These are phyloP conservation scores for Retiboletus flavoniger DNA, from an alignment of 1,284 basidiomycete genomes.

Conservation along the genomic window DNA sequence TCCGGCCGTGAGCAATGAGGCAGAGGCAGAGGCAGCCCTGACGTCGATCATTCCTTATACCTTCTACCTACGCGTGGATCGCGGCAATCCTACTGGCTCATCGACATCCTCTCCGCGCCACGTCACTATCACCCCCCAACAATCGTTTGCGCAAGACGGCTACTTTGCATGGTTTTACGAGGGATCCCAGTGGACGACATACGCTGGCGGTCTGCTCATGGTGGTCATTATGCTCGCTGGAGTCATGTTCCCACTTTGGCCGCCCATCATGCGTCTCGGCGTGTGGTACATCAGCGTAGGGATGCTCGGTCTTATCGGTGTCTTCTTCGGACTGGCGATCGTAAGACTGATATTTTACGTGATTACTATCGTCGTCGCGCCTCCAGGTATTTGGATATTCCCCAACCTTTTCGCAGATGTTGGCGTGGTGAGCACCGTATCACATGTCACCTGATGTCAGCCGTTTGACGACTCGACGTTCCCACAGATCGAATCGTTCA, in stretches of 20 bases:
- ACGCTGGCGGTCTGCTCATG: conserved; percentile 91
- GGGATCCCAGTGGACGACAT: conserved; percentile 90
- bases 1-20: conserved; percentile 73
- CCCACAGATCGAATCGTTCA: conserved; percentile 90
- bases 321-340: conserved; percentile 92
- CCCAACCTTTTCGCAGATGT: conserved; percentile 98
- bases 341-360: conserved; percentile 93
- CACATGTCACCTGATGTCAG: conserved; percentile 6
- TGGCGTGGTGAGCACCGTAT: conserved; percentile 79
- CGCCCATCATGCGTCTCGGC: conserved; percentile 87
- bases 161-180: conserved; percentile 99
- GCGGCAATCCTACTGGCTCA: conserved; percentile 67
- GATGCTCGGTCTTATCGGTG: conserved; percentile 84
- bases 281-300: conserved; percentile 95
- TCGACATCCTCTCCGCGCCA: conserved; percentile 75
- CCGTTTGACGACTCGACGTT: conserved; percentile 2
- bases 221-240: conserved; percentile 92
- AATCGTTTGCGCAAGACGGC: conserved; percentile 74
- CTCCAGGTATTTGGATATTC: conserved; percentile 98
- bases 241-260: conserved; percentile 99
- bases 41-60: conserved; percentile 77
- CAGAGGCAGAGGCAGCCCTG: conserved; percentile 74
- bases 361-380: conserved; percentile 82
- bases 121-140: conserved; percentile 80
- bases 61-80: conserved; percentile 88